A percentile compares a stretch with the other conserved stretches of the same genome.
Conservation (phyloP, 192 early-diverging fungal genomes). For the Rhizophlyctis rosea region DNA sequence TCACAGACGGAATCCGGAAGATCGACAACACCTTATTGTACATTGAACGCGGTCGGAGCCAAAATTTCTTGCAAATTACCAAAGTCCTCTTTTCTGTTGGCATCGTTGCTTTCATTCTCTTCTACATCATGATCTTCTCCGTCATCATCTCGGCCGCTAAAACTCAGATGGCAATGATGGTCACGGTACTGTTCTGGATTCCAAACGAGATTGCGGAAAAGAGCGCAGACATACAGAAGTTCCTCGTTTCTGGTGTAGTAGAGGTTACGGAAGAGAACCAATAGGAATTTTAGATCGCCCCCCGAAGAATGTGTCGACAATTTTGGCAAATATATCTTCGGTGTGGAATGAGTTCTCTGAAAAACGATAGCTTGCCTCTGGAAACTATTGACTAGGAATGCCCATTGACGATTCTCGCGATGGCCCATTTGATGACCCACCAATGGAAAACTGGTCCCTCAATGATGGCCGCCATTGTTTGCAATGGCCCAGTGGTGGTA, state of each 20-base stretch:
- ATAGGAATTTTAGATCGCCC: too few relatives aligned
- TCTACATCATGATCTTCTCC: constrained; percentile 2
- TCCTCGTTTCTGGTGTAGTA: constrained; percentile 3
- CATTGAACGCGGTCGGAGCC: not conserved
- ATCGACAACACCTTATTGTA: constrained; percentile 1
- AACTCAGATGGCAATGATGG: not conserved
- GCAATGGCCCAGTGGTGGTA: too few relatives aligned
- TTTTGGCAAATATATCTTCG: too few relatives aligned
- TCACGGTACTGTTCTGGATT: constrained; percentile 7
- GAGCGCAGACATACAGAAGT: not conserved
- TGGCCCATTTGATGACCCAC: too few relatives aligned
- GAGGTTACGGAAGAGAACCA: constrained; percentile 3
- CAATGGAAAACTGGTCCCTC: too few relatives aligned
- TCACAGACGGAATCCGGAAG: constrained; percentile 3
- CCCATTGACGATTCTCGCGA: too few relatives aligned
- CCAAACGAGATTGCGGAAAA: constrained; percentile 1
- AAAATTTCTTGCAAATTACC: not conserved
- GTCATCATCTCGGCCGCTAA: not conserved
- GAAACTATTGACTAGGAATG: too few relatives aligned
- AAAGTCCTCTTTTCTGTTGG: constrained; percentile 9
- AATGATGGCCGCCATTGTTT: too few relatives aligned
- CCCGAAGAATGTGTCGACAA: too few relatives aligned
- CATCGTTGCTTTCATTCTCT: constrained; percentile 1
- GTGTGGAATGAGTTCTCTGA: too few relatives aligned
- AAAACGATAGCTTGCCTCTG: too few relatives aligned